A percentile compares a stretch with the other conserved stretches of the same genome.
These are phyloP conservation scores for Typha latifolia DNA, from an alignment of 176 grass and related monocot species.

Conservation along the genomic window DNA sequence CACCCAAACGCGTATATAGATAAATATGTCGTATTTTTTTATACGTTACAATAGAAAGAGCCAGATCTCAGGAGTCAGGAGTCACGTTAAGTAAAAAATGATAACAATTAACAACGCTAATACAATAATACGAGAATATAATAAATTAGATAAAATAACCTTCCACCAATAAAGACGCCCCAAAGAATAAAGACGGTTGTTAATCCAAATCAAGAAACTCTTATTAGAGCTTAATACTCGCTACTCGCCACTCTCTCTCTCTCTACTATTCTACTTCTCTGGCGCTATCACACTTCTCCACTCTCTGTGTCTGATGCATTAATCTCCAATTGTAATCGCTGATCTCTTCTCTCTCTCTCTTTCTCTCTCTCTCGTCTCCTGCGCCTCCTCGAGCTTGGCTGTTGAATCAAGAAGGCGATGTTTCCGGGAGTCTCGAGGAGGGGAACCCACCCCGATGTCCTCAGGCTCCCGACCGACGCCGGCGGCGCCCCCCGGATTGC, in stretches of 20 bases:
- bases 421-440: constrained; percentile 22
- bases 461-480: constrained; percentile 8
- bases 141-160: neutral
- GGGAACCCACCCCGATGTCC: constrained; percentile 5
- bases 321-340: too few relatives aligned
- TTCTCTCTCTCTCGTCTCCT: constrained; percentile 11
- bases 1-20: too few relatives aligned
- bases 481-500: neutral
- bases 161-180: neutral
- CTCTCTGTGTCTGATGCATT: neutral
- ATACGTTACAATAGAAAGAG: too few relatives aligned
- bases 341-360: constrained; percentile 1
- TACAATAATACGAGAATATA: too few relatives aligned
- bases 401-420: neutral
- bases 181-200: neutral
- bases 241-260: too few relatives aligned
- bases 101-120: too few relatives aligned
- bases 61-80: too few relatives aligned
- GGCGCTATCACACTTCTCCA: neutral
- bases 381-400: neutral
- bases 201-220: neutral
- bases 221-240: neutral
- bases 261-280: neutral
- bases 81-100: too few relatives aligned
- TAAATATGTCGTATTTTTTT: too few relatives aligned